Percentiles rank a stretch among this genome's conserved stretches.
phyloP scores from a whole-genome alignment of 2,329 filamentous ascomycete genomes.

The Colletotrichum cereale region DNA sequence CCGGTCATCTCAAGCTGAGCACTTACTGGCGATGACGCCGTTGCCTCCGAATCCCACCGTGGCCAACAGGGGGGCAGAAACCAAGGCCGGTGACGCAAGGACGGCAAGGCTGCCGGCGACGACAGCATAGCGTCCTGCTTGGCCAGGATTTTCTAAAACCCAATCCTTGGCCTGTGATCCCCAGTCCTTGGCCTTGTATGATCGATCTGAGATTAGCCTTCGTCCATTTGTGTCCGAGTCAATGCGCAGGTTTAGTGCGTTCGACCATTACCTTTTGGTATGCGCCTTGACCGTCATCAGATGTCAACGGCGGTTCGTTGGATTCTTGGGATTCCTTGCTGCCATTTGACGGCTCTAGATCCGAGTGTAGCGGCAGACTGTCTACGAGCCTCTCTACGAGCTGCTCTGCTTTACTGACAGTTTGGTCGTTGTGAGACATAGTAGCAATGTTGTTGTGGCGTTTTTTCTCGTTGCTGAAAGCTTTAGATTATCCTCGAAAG shows the following conservation, averaged over 20 bases:
- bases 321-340: background rate
- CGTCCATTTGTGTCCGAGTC: background rate
- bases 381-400: background rate
- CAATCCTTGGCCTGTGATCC: background rate
- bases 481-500: no score
- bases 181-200: no score
- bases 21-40: constrained; percentile 2
- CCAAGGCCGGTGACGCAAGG: background rate
- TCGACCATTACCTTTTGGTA: background rate
- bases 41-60: background rate
- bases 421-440: background rate
- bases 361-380: background rate
- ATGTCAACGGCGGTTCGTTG: background rate
- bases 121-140: background rate
- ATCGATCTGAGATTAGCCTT: background rate
- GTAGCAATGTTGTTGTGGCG: no score
- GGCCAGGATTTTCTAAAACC: background rate
- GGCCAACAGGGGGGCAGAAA: background rate
- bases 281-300: background rate
- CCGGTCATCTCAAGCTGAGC: no score
- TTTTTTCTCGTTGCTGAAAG: fast-evolving
- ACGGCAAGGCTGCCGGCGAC: background rate
- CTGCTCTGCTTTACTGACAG: background rate
- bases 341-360: background rate
- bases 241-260: background rate